Evolutionary conservation across 2,329 filamentous ascomycete species (phyloP).

Genomic region (Fusarium irregulare): DNA sequence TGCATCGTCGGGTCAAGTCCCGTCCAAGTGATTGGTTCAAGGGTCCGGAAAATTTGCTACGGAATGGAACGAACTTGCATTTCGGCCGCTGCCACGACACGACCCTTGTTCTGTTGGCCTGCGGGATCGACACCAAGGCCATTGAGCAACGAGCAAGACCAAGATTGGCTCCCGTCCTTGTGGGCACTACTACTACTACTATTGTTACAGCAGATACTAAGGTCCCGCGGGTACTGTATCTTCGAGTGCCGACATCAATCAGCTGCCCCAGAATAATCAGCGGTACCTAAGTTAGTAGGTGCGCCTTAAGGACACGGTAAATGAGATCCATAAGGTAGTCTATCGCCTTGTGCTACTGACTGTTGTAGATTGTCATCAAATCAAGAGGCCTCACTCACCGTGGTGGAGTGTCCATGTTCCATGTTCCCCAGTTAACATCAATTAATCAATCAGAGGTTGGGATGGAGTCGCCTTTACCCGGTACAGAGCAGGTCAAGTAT

Average conservation of each 20-base stretch:
- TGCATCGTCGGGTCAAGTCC: conserved; percentile 21
- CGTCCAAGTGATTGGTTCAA: conserved; percentile 19
- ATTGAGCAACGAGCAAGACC: conserved; percentile 19
- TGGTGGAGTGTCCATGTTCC: not conserved
- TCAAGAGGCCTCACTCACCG: not conserved
- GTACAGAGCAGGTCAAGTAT: not conserved
- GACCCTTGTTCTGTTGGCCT: conserved; percentile 21
- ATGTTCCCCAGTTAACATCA: not conserved
- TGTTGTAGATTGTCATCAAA: not conserved
- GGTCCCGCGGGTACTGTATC: not conserved
- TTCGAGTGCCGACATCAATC: conserved; percentile 26
- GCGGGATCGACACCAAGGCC: conserved; percentile 39
- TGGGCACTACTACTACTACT: conserved; percentile 6
- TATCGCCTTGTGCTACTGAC: not conserved
- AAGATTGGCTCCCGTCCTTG: conserved; percentile 32
- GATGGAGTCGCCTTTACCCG: not conserved
- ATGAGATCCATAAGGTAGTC: not conserved
- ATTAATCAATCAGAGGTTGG: not conserved
- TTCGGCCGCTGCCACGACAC: conserved; percentile 8
- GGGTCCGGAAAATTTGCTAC: conserved; percentile 21
- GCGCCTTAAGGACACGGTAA: not conserved
- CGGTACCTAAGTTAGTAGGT: not conserved
- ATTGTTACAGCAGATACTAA: not conserved
- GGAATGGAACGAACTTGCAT: not conserved
- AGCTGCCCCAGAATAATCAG: conserved; percentile 4